Percentiles rank a stretch among this genome's conserved stretches.
Conservation (phyloP, 179 eudicot species). For the Beta lomatogona region DNA sequence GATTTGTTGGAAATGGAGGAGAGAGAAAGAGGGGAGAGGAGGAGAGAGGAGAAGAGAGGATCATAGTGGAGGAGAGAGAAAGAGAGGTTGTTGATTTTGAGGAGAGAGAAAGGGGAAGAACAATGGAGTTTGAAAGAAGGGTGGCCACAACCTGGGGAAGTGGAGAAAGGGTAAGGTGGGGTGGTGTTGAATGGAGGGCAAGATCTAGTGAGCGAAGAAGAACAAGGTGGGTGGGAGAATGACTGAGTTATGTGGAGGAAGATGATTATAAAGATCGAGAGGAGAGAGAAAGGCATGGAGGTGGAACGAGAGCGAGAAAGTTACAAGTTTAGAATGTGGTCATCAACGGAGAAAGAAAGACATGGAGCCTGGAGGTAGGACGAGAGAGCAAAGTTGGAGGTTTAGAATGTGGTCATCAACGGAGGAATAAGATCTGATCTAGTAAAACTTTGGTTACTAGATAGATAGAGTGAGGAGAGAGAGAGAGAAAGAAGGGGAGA, state of each 20-base stretch:
- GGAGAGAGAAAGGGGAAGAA: constrained; percentile 44
- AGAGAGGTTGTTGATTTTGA: constrained; percentile 56
- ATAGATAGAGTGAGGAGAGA: not conserved
- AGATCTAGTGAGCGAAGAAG: constrained; percentile 10
- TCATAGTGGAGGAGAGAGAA: constrained; percentile 54
- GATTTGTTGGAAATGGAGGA: constrained; percentile 19
- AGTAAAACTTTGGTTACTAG: not conserved
- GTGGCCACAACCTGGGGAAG: constrained; percentile 65
- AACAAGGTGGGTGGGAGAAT: not conserved
- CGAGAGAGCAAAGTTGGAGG: too few species aligned
- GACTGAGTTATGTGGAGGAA: not conserved
- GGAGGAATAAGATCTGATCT: not conserved
- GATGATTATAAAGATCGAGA: constrained; percentile 26
- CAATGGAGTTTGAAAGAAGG: constrained; percentile 72
- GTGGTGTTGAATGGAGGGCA: constrained; percentile 67
- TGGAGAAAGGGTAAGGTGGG: constrained; percentile 66
- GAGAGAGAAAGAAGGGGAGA: constrained; percentile 16
- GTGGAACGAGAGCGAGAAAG: not conserved
- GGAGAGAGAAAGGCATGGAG: constrained; percentile 14
- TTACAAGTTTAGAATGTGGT: not conserved
- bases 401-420: not conserved
- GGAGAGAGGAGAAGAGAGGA: constrained; percentile 41
- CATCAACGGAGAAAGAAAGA: not conserved
- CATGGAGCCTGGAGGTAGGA: too few species aligned
- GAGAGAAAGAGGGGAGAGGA: constrained; percentile 51